phyloP scores from a whole-genome alignment of 148 eudicot species.

The Spergularia bocconei region DNA sequence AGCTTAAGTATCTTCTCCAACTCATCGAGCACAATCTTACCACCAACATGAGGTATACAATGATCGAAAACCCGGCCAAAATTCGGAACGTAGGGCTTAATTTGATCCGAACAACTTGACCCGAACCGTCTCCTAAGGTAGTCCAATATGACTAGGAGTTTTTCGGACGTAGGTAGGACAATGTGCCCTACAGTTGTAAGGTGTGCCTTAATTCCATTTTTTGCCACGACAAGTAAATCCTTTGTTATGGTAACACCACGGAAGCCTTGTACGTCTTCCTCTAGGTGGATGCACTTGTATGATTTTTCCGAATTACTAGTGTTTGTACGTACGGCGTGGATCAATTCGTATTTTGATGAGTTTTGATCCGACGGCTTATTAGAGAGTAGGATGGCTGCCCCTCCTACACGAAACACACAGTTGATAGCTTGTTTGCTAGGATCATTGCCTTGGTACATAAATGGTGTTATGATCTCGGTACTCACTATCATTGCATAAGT shows the following conservation, averaged over 20 bases:
- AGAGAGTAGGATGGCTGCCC: constrained; percentile 38
- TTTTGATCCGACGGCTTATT: constrained; percentile 20
- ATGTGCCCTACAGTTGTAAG: constrained; percentile 20
- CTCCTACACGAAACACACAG: constrained; percentile 37
- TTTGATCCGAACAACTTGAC: background rate
- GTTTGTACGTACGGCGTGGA: constrained; percentile 33
- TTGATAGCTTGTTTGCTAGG: constrained; percentile 15
- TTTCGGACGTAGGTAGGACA: constrained; percentile 35
- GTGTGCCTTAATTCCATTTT: constrained; percentile 25
- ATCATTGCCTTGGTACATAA: constrained; percentile 15
- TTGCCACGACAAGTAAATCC: constrained; percentile 30
- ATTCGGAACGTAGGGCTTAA: background rate
- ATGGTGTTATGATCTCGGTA: constrained; percentile 12
- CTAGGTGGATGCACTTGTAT: constrained; percentile 28
- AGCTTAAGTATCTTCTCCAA: background rate
- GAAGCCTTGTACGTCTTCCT: constrained; percentile 35
- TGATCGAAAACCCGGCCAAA: constrained; percentile 1
- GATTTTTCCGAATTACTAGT: constrained; percentile 27
- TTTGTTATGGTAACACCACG: constrained; percentile 31
- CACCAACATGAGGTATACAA: constrained; percentile 1
- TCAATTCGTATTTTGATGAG: constrained; percentile 35
- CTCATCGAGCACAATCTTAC: background rate
- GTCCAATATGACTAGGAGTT: background rate
- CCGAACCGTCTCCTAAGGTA: background rate
- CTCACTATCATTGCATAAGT: constrained; percentile 25